Evolutionary conservation across 148 eudicot genomes (phyloP).

Genomic region (Rhododendron griersonianum): DNA sequence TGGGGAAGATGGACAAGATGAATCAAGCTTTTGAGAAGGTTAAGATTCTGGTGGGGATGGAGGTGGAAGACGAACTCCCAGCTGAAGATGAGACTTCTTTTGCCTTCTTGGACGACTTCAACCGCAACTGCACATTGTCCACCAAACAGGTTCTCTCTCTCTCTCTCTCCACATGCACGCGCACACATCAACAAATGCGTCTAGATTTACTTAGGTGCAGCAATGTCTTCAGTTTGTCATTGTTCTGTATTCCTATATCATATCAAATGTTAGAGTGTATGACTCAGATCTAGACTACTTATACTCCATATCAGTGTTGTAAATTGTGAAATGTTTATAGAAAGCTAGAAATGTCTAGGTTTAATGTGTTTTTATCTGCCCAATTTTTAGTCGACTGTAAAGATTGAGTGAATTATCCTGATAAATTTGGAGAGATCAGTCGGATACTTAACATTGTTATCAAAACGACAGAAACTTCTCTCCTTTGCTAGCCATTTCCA

Average conservation of each 20-base stretch:
- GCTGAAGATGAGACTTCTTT: constrained; percentile 48
- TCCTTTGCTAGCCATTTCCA: neutral
- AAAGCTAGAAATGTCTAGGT: neutral
- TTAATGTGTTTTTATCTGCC: neutral
- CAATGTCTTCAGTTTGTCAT: neutral
- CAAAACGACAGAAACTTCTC: neutral
- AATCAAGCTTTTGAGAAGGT: constrained; percentile 66
- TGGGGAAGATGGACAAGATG: constrained; percentile 62
- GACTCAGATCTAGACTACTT: neutral
- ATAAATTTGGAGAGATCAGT: neutral
- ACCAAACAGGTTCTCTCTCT: constrained; percentile 61
- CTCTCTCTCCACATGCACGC: neutral
- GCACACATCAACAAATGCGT: neutral
- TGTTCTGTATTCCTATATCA: neutral
- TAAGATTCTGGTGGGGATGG: constrained; percentile 90
- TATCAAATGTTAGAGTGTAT: neutral
- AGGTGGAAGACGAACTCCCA: constrained; percentile 52
- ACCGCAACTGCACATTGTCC: constrained; percentile 78
- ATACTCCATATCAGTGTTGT: neutral
- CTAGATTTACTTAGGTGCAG: neutral
- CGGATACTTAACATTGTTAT: neutral
- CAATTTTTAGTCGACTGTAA: neutral
- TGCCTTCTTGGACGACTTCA: constrained; percentile 69
- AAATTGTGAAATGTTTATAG: neutral
- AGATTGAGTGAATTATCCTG: neutral